These are phyloP conservation scores for Lentinula aciculospora DNA, from an alignment of 768 basidiomycete genomes.

Conservation along the genomic window DNA sequence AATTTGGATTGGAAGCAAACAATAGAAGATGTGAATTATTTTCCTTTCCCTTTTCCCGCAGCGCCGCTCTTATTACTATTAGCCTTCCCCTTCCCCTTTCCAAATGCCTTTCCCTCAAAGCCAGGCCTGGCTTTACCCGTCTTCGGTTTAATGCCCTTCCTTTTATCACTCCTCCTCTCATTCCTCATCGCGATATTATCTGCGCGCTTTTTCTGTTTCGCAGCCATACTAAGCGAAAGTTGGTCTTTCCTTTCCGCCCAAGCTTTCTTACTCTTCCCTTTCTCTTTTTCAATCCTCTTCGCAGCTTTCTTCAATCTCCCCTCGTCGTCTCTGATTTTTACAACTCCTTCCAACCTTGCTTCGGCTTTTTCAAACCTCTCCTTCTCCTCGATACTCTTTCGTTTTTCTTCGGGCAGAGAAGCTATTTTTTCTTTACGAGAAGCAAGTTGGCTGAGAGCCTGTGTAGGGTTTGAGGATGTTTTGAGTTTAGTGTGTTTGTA, in stretches of 20 bases:
- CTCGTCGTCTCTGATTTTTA: conserved; percentile 89
- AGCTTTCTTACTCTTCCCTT: conserved; percentile 73
- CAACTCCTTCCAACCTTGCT: conserved; percentile 81
- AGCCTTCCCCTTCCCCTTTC: conserved; percentile 43
- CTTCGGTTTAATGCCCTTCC: conserved; percentile 41
- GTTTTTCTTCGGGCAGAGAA: conserved; percentile 74
- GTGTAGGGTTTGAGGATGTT: conserved; percentile 73
- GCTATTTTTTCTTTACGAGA: conserved; percentile 76
- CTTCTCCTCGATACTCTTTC: conserved; percentile 71
- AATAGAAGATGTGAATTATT: too few relatives aligned
- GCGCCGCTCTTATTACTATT: conserved; percentile 19
- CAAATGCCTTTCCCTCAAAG: conserved; percentile 82
- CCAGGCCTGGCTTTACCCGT: conserved; percentile 71
- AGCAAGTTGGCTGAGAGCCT: conserved; percentile 78
- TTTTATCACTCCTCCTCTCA: conserved; percentile 70
- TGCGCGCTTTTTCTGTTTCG: conserved; percentile 82
- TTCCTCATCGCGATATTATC: conserved; percentile 88
- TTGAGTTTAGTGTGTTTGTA: conserved; percentile 54
- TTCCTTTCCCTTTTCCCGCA: conserved; percentile 9
- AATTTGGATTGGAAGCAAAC: too few relatives aligned
- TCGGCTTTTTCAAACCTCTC: conserved; percentile 91
- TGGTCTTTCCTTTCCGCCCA: conserved; percentile 87
- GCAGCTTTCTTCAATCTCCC: conserved; percentile 82
- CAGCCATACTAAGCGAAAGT: conserved; percentile 66
- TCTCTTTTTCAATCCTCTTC: conserved; percentile 90